Evolutionary conservation across 352 stramenopile genomes (phyloP), one percentile per base, ranked within the genome.

Genomic region (Globisporangium radiosum): DNA sequence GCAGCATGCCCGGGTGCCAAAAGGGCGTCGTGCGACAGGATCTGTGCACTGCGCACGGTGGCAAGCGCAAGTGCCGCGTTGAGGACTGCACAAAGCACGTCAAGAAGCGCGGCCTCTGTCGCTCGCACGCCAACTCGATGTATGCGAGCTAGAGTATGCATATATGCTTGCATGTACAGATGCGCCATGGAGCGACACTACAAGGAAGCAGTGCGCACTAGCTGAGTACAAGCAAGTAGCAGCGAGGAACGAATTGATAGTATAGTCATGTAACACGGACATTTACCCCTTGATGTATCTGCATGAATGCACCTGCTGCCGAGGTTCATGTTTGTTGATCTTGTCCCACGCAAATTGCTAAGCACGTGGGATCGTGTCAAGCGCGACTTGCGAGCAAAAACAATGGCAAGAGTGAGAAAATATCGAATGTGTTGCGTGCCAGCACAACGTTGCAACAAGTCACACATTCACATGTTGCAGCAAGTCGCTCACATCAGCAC

Each of bases 1-100:
- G 87, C 71, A 83, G 75, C 43, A 73, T 92, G 56, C 71, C 83
- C 11, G 82, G 81, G 37, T 94, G 85, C 51, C 76, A 90, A 52
- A 94, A 92, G 57, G 85, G 85, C 17, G 85, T 92, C n/a, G 83
- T 93, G 55, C 81, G 85, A 13, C 85, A 92, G 68, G 84, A 92
- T 48, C 62, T 94, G 63, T 94, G 85, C 69, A 94, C 85, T 33
- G 85, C 84, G 19, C 87, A 96, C 57, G 87, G 87, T 9, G 87
- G 82, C 59, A 92, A 92, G 63, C 80, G 81, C 65, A 92, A 92
- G 65, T 92, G 82, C 56, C 78, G 75, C 37, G 73, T 92, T 43
- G 73, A 83, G 4, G 78, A 89, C 33, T 92, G 82, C 76, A 89
- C 72, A 53, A 92, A 92, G 69, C 82, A 90, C 66, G 82, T 92